phyloP scores from a whole-genome alignment of 345 rosid species.

The Pistacia atlantica region DNA sequence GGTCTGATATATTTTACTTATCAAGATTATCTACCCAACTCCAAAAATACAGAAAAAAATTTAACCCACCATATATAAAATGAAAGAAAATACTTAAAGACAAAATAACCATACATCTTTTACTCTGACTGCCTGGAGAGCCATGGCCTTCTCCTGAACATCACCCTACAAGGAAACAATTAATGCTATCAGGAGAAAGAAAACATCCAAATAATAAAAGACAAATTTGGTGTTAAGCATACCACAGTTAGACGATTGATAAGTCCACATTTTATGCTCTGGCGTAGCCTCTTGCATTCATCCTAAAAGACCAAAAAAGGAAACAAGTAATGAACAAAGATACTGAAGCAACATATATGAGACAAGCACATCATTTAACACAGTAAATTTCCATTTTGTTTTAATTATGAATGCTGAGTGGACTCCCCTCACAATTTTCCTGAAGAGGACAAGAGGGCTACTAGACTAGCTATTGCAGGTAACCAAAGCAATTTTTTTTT shows the following conservation, averaged over 20 bases:
- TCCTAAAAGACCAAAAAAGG: constrained; percentile 55
- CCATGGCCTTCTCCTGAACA: constrained; percentile 89
- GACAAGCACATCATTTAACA: background rate
- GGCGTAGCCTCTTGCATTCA: constrained; percentile 97
- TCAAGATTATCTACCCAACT: background rate
- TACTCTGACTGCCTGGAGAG: constrained; percentile 89
- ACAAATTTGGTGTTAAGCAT: constrained; percentile 11
- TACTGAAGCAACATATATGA: background rate
- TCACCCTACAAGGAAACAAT: constrained; percentile 65
- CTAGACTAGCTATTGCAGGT: background rate
- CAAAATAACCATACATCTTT: constrained; percentile 70
- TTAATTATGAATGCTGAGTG: background rate
- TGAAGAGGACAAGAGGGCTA: background rate
- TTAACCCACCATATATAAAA: background rate
- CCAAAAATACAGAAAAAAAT: background rate
- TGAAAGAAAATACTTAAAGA: background rate
- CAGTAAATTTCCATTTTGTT: background rate
- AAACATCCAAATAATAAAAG: constrained; percentile 1
- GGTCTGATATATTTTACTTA: background rate
- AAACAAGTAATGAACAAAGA: constrained; percentile 13
- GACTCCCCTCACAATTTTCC: background rate
- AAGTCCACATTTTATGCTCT: constrained; percentile 96
- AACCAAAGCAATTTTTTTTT: background rate
- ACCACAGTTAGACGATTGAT: constrained; percentile 91
- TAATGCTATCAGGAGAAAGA: constrained; percentile 13